phyloP scores from a whole-genome alignment of 225 moss, liverwort and hornwort species.

The Pseudisothecium myosuroides region DNA sequence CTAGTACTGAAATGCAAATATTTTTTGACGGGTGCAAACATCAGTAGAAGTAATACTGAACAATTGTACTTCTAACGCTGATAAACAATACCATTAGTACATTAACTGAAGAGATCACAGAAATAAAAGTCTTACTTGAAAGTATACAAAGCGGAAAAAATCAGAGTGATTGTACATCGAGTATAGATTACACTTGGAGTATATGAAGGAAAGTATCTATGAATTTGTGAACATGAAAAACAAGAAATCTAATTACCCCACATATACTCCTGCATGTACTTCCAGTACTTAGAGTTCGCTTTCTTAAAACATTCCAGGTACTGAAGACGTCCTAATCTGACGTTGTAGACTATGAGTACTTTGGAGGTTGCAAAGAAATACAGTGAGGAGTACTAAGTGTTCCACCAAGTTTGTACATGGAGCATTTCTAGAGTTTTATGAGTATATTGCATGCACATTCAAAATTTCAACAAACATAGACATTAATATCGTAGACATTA shows the following conservation, averaged over 20 bases:
- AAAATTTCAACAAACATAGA: background rate
- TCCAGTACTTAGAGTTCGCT: background rate
- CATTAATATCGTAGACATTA: background rate
- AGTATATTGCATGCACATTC: no score
- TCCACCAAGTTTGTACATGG: background rate
- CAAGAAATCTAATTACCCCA: background rate
- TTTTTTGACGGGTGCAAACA: background rate
- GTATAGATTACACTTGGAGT: background rate
- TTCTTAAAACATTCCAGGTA: background rate
- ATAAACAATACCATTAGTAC: background rate
- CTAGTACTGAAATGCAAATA: background rate
- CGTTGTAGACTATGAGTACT: no score
- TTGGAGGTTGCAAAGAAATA: background rate
- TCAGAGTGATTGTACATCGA: background rate
- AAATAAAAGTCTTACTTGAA: background rate
- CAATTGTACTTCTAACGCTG: background rate
- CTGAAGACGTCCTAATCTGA: no score
- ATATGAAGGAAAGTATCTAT: background rate
- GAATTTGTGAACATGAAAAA: background rate
- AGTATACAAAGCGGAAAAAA: background rate
- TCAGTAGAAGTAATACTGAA: background rate
- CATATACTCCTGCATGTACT: no score
- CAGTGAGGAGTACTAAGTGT: background rate
- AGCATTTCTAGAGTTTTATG: background rate
- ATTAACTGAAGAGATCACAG: no score